Conservation (phyloP, 2,329 filamentous ascomycete species). For the Septoria petroselini region DNA sequence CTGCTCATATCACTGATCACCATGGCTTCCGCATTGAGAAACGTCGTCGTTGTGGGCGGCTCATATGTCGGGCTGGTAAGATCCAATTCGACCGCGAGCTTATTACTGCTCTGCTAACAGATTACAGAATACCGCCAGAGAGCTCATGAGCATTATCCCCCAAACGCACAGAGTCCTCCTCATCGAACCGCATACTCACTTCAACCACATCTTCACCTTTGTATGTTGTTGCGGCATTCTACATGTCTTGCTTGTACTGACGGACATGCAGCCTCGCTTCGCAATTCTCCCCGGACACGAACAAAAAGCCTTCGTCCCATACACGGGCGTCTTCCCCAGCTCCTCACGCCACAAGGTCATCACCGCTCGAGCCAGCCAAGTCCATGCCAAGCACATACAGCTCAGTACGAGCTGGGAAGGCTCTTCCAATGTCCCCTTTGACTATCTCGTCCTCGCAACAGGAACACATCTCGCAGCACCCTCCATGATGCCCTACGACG, state of each 20-base stretch:
- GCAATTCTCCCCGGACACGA: constrained; percentile 26
- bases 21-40: constrained; percentile 17
- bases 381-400: constrained; percentile 18
- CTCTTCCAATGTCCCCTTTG: constrained; percentile 20
- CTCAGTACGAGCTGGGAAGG: constrained; percentile 22
- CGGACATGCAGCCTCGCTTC: constrained; percentile 20
- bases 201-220: constrained; percentile 28
- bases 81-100: not conserved
- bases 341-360: constrained; percentile 18
- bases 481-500: constrained; percentile 24
- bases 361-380: constrained; percentile 19
- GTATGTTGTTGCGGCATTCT: constrained; percentile 1
- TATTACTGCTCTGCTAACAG: not conserved
- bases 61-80: constrained; percentile 26
- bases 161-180: constrained; percentile 23
- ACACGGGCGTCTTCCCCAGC: constrained; percentile 19
- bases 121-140: constrained; percentile 18
- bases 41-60: constrained; percentile 26
- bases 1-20: not conserved
- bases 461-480: constrained; percentile 22
- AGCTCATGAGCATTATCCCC: constrained; percentile 23
- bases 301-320: constrained; percentile 27
- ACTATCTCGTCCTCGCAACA: constrained; percentile 27
- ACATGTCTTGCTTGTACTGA: not conserved
- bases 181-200: constrained; percentile 25